Percentiles rank a stretch among this genome's conserved stretches.
Conservation (phyloP, 768 basidiomycete genomes). For the Rickenella mellea region DNA sequence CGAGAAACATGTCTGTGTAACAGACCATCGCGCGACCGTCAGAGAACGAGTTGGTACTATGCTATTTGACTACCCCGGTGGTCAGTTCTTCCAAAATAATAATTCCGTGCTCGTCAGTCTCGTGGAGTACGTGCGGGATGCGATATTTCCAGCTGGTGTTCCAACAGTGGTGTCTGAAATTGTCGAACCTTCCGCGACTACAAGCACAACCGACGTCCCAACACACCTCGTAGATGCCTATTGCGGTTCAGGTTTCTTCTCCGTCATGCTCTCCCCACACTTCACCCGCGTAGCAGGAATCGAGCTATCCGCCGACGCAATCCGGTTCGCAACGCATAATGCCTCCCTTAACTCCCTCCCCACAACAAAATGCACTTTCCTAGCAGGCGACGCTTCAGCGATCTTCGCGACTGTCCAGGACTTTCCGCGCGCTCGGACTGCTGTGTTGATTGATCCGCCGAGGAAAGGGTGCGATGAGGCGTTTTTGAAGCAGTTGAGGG, state of each 20-base stretch:
- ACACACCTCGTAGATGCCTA: slow-evolving; percentile 95
- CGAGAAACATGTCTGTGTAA: slow-evolving; percentile 68
- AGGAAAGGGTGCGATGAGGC: slow-evolving; percentile 85
- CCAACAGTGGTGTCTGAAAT: not conserved
- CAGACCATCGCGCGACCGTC: slow-evolving; percentile 69
- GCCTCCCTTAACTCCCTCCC: slow-evolving; percentile 55
- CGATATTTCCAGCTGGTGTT: slow-evolving; percentile 36
- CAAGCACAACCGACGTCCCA: slow-evolving; percentile 20
- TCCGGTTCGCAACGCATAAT: slow-evolving; percentile 59
- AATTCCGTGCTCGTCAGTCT: slow-evolving; percentile 82
- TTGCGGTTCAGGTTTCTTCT: slow-evolving; percentile 85
- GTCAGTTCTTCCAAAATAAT: slow-evolving; percentile 98
- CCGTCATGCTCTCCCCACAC: slow-evolving; percentile 67
- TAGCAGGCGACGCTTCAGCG: slow-evolving; percentile 74
- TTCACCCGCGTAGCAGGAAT: slow-evolving; percentile 81
- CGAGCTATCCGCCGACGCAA: slow-evolving; percentile 70
- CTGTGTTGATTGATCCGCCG: slow-evolving; percentile 81
- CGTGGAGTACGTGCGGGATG: slow-evolving; percentile 71
- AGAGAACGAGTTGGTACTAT: slow-evolving; percentile 78
- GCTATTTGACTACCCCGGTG: slow-evolving; percentile 77
- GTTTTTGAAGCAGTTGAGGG: slow-evolving; percentile 69
- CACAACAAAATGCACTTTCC: slow-evolving; percentile 45
- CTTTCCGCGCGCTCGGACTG: slow-evolving; percentile 61
- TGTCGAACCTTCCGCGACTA: slow-evolving; percentile 16
- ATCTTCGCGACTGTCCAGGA: slow-evolving; percentile 63